Evolutionary conservation across 108 stramenopile genomes (phyloP).

Genomic region (Conticribra guillardii): DNA sequence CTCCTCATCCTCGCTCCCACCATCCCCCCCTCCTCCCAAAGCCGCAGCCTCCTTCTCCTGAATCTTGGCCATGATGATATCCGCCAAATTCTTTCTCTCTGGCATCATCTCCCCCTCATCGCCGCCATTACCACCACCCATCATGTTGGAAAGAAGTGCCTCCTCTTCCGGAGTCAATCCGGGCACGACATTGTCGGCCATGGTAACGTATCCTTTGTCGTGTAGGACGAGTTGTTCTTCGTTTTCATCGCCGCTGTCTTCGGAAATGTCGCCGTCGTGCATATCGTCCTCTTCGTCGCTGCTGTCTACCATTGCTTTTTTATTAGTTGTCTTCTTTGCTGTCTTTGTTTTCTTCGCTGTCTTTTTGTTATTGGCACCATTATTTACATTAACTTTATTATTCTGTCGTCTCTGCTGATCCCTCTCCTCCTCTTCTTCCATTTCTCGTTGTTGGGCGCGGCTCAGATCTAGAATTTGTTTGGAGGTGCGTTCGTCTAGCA

Average conservation of each 20-base stretch:
- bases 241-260: constrained; percentile 80
- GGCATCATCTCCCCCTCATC: constrained; percentile 38
- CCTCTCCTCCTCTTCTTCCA: constrained; percentile 58
- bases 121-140: constrained; percentile 48
- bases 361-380: too few species aligned
- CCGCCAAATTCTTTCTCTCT: constrained; percentile 83
- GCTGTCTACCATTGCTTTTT: constrained; percentile 68
- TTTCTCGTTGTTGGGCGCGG: constrained; percentile 69
- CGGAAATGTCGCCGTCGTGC: constrained; percentile 24
- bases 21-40: constrained; percentile 41
- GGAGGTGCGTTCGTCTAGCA: constrained; percentile 69
- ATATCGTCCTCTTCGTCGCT: constrained; percentile 63
- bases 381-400: constrained; percentile 5
- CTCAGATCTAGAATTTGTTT: constrained; percentile 71
- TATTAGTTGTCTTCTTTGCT: too few species aligned
- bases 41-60: constrained; percentile 88
- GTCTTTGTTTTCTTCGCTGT: constrained; percentile 8
- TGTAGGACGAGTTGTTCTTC: constrained; percentile 60
- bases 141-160: constrained; percentile 82
- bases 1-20: constrained; percentile 42
- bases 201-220: constrained; percentile 76
- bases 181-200: constrained; percentile 44
- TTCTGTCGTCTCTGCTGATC: background rate
- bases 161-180: constrained; percentile 83
- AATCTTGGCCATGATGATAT: constrained; percentile 98